Conservation (phyloP, 345 rosid genomes). For the Crucihimalaya himalaica region DNA sequence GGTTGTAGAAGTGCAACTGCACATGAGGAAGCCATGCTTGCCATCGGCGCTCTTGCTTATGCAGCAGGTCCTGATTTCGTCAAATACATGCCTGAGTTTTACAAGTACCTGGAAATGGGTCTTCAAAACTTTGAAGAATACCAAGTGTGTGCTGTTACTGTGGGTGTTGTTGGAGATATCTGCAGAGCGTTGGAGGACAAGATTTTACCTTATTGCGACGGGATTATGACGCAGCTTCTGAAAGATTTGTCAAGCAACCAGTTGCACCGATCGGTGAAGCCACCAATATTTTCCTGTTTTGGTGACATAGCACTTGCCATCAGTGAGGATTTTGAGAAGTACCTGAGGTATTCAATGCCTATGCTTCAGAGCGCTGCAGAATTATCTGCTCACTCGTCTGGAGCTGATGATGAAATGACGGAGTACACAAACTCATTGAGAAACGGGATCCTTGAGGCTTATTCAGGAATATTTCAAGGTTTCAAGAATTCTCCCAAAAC, state of each 20-base stretch:
- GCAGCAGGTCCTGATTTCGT: slow-evolving; percentile 62
- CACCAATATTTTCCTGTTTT: slow-evolving; percentile 73
- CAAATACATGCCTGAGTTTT: slow-evolving; percentile 75
- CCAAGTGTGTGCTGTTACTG: slow-evolving; percentile 75
- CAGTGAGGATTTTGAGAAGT: slow-evolving; percentile 72
- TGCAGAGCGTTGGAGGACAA: slow-evolving; percentile 71
- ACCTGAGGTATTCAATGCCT: slow-evolving; percentile 70
- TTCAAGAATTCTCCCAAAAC: slow-evolving; percentile 73
- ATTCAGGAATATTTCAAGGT: slow-evolving; percentile 79
- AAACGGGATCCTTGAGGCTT: slow-evolving; percentile 75
- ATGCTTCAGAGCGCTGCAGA: slow-evolving; percentile 81
- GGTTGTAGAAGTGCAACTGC: slow-evolving; percentile 76
- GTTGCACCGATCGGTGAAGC: slow-evolving; percentile 76
- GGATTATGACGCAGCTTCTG: slow-evolving; percentile 79
- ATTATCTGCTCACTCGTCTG: slow-evolving; percentile 59
- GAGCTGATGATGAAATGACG: slow-evolving; percentile 70
- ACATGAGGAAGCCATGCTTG: slow-evolving; percentile 83
- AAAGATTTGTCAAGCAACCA: slow-evolving; percentile 80
- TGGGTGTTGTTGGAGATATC: slow-evolving; percentile 73
- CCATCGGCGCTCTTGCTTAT: slow-evolving; percentile 80
- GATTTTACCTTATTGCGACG: slow-evolving; percentile 68
- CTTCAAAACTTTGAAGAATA: slow-evolving; percentile 80
- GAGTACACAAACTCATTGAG: slow-evolving; percentile 74
- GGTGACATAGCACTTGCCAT: slow-evolving; percentile 81
- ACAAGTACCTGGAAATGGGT: slow-evolving; percentile 73